Evolutionary conservation across 352 stramenopile species (phyloP), one percentile per base, ranked within the genome.

Genomic region (Globisporangium okanoganense): DNA sequence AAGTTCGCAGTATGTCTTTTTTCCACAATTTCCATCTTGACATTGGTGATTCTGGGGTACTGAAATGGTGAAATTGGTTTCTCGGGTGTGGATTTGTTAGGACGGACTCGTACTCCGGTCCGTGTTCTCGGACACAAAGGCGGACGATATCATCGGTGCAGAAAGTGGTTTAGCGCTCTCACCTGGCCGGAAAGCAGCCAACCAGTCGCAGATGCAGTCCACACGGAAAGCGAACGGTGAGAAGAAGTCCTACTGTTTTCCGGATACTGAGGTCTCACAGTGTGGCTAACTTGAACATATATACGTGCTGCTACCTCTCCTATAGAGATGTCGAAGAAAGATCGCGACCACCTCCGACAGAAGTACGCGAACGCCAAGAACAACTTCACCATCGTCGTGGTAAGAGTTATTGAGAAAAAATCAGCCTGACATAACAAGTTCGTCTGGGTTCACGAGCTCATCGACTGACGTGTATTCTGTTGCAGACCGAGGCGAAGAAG

Each of bases 281-380:
- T 41, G 13, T 20, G 14, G 38, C 13, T 16, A 20, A 9, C 1
- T 14, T 44, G 38, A 44, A 6, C 14, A 33, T n/a, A n/a, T n/a
- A 43, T 6, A 7, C 35, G 48, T 3, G 10, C 29, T 45, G 20
- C 38, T 24, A 33, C 27, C 14, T n/a, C n/a, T n/a, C 47, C 25
- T 43, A 38, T 58, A 74, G 78, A 87, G 33, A 71, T 84, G 25
- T 74, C 80, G n/a, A 67, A 78, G 27, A 75, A 65, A 47, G 84
- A 92, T 33, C 71, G 78, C 27, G 78, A 95, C 56, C 75, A 86
- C 31, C 65, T 95, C 51, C 78, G 78, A 13, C 71, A 85, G 36
- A 95, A 95, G 45, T 91, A 90, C 61, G 58, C 79, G 14, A 92
- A 92, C 49, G 85, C 82, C 24, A 95, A 95, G 70, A 85, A 63